Percentiles rank a stretch among this genome's conserved stretches.
phyloP scores from a whole-genome alignment of 495 filamentous ascomycete species.

The Lasiosphaeria miniovina region DNA sequence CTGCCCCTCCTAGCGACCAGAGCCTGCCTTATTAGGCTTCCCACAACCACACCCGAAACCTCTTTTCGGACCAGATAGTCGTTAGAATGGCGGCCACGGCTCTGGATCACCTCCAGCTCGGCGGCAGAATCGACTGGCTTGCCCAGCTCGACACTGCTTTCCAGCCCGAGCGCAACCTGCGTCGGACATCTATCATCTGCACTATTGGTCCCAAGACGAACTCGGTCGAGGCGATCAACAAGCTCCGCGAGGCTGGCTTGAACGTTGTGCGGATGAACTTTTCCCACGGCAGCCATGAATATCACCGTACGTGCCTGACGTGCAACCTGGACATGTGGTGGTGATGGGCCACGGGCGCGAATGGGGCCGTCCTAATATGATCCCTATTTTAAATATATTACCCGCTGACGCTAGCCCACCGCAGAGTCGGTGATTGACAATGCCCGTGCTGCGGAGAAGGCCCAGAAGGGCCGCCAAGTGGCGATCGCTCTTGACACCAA shows the following conservation, averaged over 20 bases:
- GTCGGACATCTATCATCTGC: conserved; percentile 96
- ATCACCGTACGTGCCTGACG: conserved; percentile 29
- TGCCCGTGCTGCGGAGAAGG: conserved; percentile 76
- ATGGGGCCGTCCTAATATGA: no score
- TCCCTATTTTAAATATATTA: not conserved
- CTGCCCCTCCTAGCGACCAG: conserved; percentile 15
- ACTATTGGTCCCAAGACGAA: conserved; percentile 99
- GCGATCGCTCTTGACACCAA: conserved; percentile 99
- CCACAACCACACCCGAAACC: conserved; percentile 21
- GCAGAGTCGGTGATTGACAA: conserved; percentile 89
- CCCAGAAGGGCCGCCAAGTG: conserved; percentile 74
- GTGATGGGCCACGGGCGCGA: no score
- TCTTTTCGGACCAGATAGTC: conserved; percentile 15
- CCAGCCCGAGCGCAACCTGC: conserved; percentile 78
- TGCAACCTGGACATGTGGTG: not conserved
- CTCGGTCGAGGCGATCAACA: conserved; percentile 92
- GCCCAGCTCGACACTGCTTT: conserved; percentile 72
- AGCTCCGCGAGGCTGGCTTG: conserved; percentile 81
- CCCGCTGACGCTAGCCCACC: conserved; percentile 11
- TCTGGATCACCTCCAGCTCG: conserved; percentile 73
- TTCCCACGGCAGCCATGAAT: conserved; percentile 91
- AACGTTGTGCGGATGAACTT: conserved; percentile 99
- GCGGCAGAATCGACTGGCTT: conserved; percentile 90
- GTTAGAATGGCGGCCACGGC: conserved; percentile 58
- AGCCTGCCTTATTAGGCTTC: conserved; percentile 25